These are phyloP conservation scores for Withania somnifera DNA, from an alignment of 305 asterid genomes.

Conservation along the genomic window DNA sequence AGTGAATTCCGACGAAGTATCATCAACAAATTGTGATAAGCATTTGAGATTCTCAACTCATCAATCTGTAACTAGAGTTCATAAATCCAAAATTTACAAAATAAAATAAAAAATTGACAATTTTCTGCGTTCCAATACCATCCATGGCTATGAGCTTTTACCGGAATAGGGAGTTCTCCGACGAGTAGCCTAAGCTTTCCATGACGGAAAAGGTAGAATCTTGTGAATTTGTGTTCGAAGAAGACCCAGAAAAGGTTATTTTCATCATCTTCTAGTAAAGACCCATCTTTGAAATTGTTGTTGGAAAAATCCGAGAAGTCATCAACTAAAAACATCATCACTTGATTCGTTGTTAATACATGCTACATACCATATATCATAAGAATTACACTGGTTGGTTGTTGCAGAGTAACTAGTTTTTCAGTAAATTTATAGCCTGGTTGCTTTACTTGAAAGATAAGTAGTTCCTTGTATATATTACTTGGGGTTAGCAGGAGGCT, in stretches of 20 bases:
- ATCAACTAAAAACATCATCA: slow-evolving; percentile 88
- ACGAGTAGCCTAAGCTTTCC: slow-evolving; percentile 28
- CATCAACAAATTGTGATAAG: slow-evolving; percentile 86
- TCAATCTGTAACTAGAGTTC: slow-evolving; percentile 39
- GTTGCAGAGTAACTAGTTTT: background rate
- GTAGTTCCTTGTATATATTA: background rate
- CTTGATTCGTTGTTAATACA: slow-evolving; percentile 36
- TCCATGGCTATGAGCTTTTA: slow-evolving; percentile 21
- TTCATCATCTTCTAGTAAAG: slow-evolving; percentile 19
- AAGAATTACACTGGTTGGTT: too few species aligned
- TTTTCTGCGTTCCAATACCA: background rate
- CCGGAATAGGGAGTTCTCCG: slow-evolving; percentile 69
- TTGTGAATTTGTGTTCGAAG: slow-evolving; percentile 22
- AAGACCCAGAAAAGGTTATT: slow-evolving; percentile 16
- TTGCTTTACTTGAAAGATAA: background rate
- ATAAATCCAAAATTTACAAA: background rate
- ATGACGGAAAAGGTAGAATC: slow-evolving; percentile 39
- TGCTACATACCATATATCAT: slow-evolving; percentile 61
- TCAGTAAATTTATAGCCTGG: background rate
- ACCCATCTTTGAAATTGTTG: slow-evolving; percentile 45
- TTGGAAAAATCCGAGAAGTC: slow-evolving; percentile 87
- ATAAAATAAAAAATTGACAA: background rate
- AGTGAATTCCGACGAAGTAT: slow-evolving; percentile 52
- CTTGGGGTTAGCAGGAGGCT: slow-evolving; percentile 50
- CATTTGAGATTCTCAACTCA: slow-evolving; percentile 81